Evolutionary conservation across 2,329 filamentous ascomycete species (phyloP), one percentile per base, ranked within the genome.

Genomic region (Sporothrix brunneoviolacea): DNA sequence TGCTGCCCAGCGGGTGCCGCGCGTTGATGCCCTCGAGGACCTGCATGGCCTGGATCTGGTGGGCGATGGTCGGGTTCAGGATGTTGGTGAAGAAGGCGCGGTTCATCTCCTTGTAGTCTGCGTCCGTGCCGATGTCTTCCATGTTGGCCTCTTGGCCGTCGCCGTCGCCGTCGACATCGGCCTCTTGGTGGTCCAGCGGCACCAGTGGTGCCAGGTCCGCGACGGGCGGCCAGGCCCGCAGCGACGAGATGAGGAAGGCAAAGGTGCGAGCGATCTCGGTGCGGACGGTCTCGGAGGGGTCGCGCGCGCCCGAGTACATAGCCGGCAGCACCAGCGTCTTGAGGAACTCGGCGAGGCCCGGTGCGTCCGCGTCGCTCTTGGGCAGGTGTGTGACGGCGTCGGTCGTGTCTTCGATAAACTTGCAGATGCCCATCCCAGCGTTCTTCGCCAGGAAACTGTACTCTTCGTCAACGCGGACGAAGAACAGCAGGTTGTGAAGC

Each of bases 21-120:
- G 72, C 66, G 50, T 88, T 87, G 55, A 85, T 84, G 8, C 76
- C 71, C 50, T 86, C 83, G 12, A 98, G 73, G 51, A 88, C 77
- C 53, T 87, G 83, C 33, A 98, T 72, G 3, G 93, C 91, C 58
- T 91, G 85, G 48, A 94, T 75, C 60, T 95, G 87, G 56, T 88
- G 83, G 53, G 93, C 84, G 32, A 90, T 84, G 46, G 95, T 90
- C 42, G 95, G 91, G 61, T 93, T 91, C 32, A 97, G 72, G 39
- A 97, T 82, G 60, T 97, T 95, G 66, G 80, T 86, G 72, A 97
- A 98, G 71, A 98, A 96, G 1, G 88, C 86, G 10, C 75, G 71
- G 51, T 80, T 76, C 2, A 71, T 65, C 21, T 91, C 51, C n/a
- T 43, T 28, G 22, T 54, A 50, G 24, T 55, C 44, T 16, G 47